These are phyloP conservation scores for Fusarium penzigii DNA, from an alignment of 2,329 filamentous ascomycete species.

Conservation along the genomic window DNA sequence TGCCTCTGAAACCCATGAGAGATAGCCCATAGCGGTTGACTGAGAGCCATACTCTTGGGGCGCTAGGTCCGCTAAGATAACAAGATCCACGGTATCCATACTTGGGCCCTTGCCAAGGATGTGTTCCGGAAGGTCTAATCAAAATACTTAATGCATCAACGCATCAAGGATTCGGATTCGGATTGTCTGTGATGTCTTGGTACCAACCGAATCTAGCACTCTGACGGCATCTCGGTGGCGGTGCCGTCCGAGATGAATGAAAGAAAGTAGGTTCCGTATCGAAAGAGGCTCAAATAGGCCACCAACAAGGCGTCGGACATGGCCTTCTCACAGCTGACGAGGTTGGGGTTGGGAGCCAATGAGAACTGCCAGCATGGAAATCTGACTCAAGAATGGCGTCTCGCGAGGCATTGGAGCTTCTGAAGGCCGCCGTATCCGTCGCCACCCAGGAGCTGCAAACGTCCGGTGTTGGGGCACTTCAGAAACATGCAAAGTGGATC, in stretches of 20 bases:
- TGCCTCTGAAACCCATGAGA: background rate
- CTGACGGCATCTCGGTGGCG: background rate
- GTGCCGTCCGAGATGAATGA: background rate
- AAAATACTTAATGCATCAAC: background rate
- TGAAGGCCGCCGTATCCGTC: slow-evolving; percentile 21
- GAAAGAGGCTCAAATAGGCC: background rate
- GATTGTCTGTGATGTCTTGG: background rate
- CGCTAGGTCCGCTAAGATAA: background rate
- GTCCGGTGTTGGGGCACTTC: slow-evolving; percentile 8
- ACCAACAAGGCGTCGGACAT: background rate
- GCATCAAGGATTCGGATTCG: background rate
- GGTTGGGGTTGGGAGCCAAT: slow-evolving; percentile 13
- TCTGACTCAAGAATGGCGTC: slow-evolving; percentile 19
- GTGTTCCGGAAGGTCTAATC: background rate
- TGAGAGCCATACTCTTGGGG: background rate
- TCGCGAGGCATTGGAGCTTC: slow-evolving; percentile 11
- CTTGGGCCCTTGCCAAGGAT: background rate
- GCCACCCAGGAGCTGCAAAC: slow-evolving; percentile 15
- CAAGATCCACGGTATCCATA: background rate
- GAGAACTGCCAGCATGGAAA: slow-evolving; percentile 26
- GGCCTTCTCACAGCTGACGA: background rate
- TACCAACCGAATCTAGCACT: background rate
- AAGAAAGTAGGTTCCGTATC: background rate
- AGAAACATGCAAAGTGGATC: slow-evolving; percentile 13
- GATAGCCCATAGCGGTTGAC: background rate